Conservation (phyloP, 306 rosid species). For the Glycyrrhiza uralensis region DNA sequence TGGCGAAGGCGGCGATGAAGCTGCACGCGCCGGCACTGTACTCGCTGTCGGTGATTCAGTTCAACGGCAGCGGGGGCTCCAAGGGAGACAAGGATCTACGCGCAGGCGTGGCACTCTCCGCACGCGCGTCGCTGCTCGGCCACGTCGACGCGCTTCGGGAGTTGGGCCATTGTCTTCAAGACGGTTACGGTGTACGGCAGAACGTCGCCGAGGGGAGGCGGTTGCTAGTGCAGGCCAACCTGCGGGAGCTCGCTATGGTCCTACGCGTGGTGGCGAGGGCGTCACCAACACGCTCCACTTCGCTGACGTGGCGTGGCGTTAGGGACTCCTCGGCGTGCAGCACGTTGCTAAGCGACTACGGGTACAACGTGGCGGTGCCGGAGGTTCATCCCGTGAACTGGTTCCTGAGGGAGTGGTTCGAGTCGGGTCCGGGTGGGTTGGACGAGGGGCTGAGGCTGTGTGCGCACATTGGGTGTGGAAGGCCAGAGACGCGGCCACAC, state of each 20-base stretch:
- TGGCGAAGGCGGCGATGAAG: slow-evolving; percentile 79
- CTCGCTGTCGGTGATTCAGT: slow-evolving; percentile 84
- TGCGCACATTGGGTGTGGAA: slow-evolving; percentile 66
- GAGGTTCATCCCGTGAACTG: slow-evolving; percentile 62
- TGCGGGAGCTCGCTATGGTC: slow-evolving; percentile 52
- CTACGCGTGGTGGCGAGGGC: slow-evolving; percentile 25
- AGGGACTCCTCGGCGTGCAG: slow-evolving; percentile 25
- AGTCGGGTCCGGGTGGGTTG: slow-evolving; percentile 28
- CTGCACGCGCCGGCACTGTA: slow-evolving; percentile 70
- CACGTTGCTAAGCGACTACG: slow-evolving; percentile 56
- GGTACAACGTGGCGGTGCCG: slow-evolving; percentile 42
- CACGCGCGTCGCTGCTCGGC: slow-evolving; percentile 68
- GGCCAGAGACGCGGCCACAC: slow-evolving; percentile 77
- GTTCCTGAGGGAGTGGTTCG: slow-evolving; percentile 77
- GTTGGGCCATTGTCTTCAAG: slow-evolving; percentile 85
- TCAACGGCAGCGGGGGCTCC: slow-evolving; percentile 87
- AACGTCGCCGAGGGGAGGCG: slow-evolving; percentile 61
- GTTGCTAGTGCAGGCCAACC: slow-evolving; percentile 72
- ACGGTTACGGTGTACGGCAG: slow-evolving; percentile 73
- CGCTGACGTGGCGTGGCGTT: slow-evolving; percentile 27
- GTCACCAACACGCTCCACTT: neutral
- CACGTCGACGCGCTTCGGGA: slow-evolving; percentile 87
- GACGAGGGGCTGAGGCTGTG: slow-evolving; percentile 52
- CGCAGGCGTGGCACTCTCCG: slow-evolving; percentile 75
- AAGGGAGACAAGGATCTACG: slow-evolving; percentile 59